A percentile compares a stretch with the other conserved stretches of the same genome.
Evolutionary conservation across 805 yeast genomes (phyloP).

Genomic region (Cyberlindnera petersonii): DNA sequence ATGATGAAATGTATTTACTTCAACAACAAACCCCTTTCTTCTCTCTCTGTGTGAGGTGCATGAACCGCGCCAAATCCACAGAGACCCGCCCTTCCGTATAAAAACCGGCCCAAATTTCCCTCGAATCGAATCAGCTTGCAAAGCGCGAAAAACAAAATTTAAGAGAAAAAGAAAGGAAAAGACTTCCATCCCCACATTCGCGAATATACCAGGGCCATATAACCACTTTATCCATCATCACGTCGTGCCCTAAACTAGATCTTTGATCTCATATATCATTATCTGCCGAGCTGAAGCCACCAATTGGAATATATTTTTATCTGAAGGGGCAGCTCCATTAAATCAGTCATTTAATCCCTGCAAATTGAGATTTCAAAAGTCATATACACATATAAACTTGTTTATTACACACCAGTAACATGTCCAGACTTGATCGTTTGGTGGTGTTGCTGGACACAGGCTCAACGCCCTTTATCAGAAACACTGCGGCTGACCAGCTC

Average conservation of each 20-base stretch:
- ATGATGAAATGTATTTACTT: no score
- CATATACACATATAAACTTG: background rate
- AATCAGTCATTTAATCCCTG: no score
- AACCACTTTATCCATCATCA: no score
- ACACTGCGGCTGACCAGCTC: constrained; percentile 95
- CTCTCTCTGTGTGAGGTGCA: background rate
- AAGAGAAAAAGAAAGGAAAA: background rate
- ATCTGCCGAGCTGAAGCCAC: no score
- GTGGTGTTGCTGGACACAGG: constrained; percentile 77
- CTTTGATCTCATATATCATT: no score
- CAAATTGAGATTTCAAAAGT: no score
- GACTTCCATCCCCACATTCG: background rate
- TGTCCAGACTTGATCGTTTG: constrained; percentile 42
- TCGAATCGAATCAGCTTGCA: constrained; percentile 7
- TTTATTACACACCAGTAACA: no score
- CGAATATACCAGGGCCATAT: constrained; percentile 2
- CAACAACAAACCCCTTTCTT: background rate
- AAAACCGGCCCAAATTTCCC: constrained; percentile 15
- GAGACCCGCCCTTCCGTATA: constrained; percentile 13
- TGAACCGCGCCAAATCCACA: constrained; percentile 2
- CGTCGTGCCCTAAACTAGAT: no score
- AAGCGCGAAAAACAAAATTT: constrained; percentile 2
- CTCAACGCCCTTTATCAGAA: constrained; percentile 86
- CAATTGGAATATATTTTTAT: no score
- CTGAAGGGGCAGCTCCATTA: no score